Evolutionary conservation across 805 yeast genomes (phyloP), one percentile per base, ranked within the genome.

Genomic region (Blastobotrys peoriensis): DNA sequence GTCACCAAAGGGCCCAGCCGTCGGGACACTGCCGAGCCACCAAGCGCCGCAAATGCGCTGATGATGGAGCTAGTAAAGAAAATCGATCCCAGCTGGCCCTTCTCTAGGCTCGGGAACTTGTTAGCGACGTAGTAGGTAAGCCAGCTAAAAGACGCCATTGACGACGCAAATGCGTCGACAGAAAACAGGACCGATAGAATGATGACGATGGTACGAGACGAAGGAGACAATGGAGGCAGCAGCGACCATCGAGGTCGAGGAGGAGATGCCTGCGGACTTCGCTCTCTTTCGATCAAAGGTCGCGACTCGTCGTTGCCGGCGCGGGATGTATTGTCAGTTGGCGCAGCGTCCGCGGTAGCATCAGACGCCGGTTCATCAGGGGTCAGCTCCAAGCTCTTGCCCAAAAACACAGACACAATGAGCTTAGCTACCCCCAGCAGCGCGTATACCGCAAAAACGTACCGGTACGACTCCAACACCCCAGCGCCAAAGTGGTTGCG

Each of bases 141-240:
- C 95, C 95, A 87, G 0, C 94, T 81, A 27, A 79, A 68, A 2
- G 91, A 81, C 81, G 85, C 80, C 61, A 86, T 78, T 0, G 95
- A 94, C 42, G 79, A 78, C 0, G 93, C 95, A 45, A 87, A 71
- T 0, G 95, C 83, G 60, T 86, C 96, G 21, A 84, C 58, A 80
- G 86, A 83, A 59, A 86, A 87, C 18, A 63, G 49, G 15, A 58
- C 22, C 16, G 61, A 50, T 19, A 62, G 55, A 22, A 57, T 43
- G 5, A 51, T 45, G 16, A 62, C 58, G 38, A 60, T 52, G 34
- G 37, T 43, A 20, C 45, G 46, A 6, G 61, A 55, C 45, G 56
- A 58, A 20, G 36, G 47, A 3, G 61, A 56, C 20, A 59, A 43
- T 3, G 48, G 40, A 17, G 63, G 58, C 30, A 54, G 30, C 10